Conservation (phyloP, 2,329 filamentous ascomycete genomes). For the Zarea fungicola region DNA sequence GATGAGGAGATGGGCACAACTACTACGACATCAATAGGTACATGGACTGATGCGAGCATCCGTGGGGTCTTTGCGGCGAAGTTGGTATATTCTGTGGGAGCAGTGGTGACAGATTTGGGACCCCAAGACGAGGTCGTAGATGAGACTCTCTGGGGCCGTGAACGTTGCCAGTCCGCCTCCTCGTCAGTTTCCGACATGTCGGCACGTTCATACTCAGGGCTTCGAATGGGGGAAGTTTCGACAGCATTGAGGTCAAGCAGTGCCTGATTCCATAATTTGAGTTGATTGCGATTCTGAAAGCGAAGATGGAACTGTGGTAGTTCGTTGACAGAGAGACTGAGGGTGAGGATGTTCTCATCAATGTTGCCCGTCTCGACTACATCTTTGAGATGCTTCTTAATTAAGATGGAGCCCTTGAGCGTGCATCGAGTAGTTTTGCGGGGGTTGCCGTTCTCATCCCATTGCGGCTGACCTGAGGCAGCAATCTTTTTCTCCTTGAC, state of each 20-base stretch:
- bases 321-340: slow-evolving; percentile 86
- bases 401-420: slow-evolving; percentile 93
- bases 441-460: slow-evolving; percentile 55
- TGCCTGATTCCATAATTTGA: slow-evolving; percentile 87
- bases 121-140: slow-evolving; percentile 81
- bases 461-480: slow-evolving; percentile 47
- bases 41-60: slow-evolving; percentile 59
- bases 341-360: slow-evolving; percentile 80
- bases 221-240: slow-evolving; percentile 58
- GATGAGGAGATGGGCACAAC: slow-evolving; percentile 96
- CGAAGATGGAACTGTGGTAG: slow-evolving; percentile 90
- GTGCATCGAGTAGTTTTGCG: slow-evolving; percentile 73
- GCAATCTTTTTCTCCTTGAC: slow-evolving; percentile 89
- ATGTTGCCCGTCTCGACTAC: slow-evolving; percentile 64
- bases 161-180: slow-evolving; percentile 70
- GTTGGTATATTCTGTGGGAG: slow-evolving; percentile 86
- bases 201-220: slow-evolving; percentile 70
- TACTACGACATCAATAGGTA: slow-evolving; percentile 91
- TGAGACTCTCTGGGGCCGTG: slow-evolving; percentile 63
- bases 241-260: slow-evolving; percentile 76
- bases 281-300: slow-evolving; percentile 75
- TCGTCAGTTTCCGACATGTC: slow-evolving; percentile 82
- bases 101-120: slow-evolving; percentile 76
- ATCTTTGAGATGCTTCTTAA: slow-evolving; percentile 94
- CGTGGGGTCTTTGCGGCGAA: slow-evolving; percentile 48